Evolutionary conservation across 1,139 yeast genomes (phyloP), one percentile per base, ranked within the genome.

Genomic region (Candida sp.): DNA sequence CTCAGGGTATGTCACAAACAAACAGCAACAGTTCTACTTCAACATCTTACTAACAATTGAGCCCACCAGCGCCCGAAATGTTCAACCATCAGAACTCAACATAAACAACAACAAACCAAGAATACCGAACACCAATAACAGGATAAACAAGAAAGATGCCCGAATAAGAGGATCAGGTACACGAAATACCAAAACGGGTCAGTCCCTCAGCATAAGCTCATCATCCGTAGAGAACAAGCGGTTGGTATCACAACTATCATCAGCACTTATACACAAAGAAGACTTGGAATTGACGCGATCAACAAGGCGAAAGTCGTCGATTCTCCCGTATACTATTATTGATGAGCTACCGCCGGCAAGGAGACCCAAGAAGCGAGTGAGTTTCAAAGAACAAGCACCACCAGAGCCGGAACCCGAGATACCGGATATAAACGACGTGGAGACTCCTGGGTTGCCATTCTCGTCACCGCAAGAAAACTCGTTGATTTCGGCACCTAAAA

Each of bases 131-230:
- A 50, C 28, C 38, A 53, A 49, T 6, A 59, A 54, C 38, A 57
- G 70, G 49, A 52, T 52, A 34, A 60, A 58, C 38, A 63, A 57
- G 55, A 55, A 58, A 34, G 66, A 64, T 41, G 59, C 72, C 33
- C 62, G 78, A 42, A 61, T 66, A 42, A 63, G 78, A 48, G 79
- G 79, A 7, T 68, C 78, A 11, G 76, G 71, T 73, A 69, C 69
- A 50, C 75, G 69, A 40, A 17, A 17, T 22, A 17, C 34, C 7
- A 40, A 42, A 5, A 17, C 32, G 12, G 22, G 11, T 31, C 35
- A 12, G 23, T 11, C 42, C 11, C 32, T 44, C 12, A 45, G 22
- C 9, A 48, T 48, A n/a, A 37, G 38, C 11, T 25, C 49, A 12
- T 37, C 46, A 25, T n/a, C 7, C 17, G 22, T 17, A 8, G 38